Percentiles rank a stretch among this genome's conserved stretches.
phyloP scores from a whole-genome alignment of 2,329 filamentous ascomycete genomes.

The Xylaria sp. region DNA sequence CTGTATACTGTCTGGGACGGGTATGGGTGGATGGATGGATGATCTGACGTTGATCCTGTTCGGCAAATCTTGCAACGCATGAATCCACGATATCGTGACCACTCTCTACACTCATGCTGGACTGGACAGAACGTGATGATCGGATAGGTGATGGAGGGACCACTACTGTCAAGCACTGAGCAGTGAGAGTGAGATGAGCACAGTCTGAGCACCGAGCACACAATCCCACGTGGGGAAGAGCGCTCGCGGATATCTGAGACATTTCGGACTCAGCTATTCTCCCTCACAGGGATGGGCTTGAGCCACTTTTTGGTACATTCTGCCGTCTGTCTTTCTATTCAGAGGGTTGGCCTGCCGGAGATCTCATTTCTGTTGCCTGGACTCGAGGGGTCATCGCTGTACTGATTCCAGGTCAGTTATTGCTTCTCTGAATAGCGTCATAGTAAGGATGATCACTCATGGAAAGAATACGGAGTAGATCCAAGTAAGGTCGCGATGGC shows the following conservation, averaged over 20 bases:
- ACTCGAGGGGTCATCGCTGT: too few species aligned
- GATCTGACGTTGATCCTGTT: slow-evolving; percentile 6
- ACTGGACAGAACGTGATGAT: too few species aligned
- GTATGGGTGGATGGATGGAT: not conserved
- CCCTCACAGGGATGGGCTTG: slow-evolving; percentile 1
- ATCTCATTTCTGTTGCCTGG: too few species aligned
- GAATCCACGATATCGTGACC: too few species aligned
- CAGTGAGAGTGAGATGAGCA: too few species aligned
- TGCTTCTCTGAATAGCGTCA: too few species aligned
- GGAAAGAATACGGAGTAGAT: too few species aligned
- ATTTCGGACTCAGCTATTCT: slow-evolving; percentile 18
- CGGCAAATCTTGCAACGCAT: slow-evolving; percentile 8
- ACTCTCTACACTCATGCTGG: not conserved
- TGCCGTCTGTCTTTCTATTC: too few species aligned
- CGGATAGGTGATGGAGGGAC: not conserved
- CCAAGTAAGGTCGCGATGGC: too few species aligned
- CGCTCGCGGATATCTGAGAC: slow-evolving; percentile 29
- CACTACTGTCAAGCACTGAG: not conserved
- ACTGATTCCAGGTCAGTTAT: too few species aligned
- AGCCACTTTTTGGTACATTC: slow-evolving; percentile 1
- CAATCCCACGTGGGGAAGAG: slow-evolving; percentile 26
- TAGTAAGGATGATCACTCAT: too few species aligned
- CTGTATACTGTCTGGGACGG: not conserved
- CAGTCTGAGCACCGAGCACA: slow-evolving; percentile 20
- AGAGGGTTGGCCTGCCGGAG: too few species aligned